Evolutionary conservation across 1,139 yeast species (phyloP), one percentile per base, ranked within the genome.

Genomic region (Scheffersomyces parashehatae): DNA sequence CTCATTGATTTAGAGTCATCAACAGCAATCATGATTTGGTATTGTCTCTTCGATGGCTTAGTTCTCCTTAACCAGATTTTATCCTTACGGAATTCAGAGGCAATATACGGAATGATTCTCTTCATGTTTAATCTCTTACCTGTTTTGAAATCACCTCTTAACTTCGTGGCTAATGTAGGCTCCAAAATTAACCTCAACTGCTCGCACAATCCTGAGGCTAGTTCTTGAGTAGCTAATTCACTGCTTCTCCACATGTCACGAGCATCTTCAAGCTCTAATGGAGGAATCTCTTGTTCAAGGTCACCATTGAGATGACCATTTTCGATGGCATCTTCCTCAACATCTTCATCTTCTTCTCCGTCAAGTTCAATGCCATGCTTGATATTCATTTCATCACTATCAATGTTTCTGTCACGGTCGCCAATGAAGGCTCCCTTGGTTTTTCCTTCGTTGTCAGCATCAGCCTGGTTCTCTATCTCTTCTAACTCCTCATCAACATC

Each of bases 1-100:
- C 93, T 82, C 99, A 95, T 95, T 0, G 98, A 91, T 64, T 89
- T 90, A 37, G 99, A 93, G 62, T 95, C 97, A 69, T 95, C 99
- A 39, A 95, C 88, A 0, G 99, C 93, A 53, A 95, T 87, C 97
- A 95, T 88, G 51, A 95, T 87, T 70, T 95, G 99, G 65, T 93
- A 95, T 62, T 91, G 95, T 58, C 99, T 83, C 70, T 95, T 93
- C 52, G 96, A 88, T 43, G 99, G 99, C 62, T 93, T 93, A 7
- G 98, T 91, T 67, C 99, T 83, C 61, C 97, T 82, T 70, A 95
- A 77, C 99, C 99, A 95, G 49, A 95, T 95, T 73, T 95, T 95
- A 66, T 95, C 99, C 65, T 93, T 93, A 59, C 96, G 84, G 80
- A 90, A 95, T 59, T 91, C 97, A 39, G 96, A 88, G 1, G 99